Evolutionary conservation across 2,329 filamentous ascomycete species (phyloP), one percentile per base, ranked within the genome.

Genomic region (Colletotrichum siamense): DNA sequence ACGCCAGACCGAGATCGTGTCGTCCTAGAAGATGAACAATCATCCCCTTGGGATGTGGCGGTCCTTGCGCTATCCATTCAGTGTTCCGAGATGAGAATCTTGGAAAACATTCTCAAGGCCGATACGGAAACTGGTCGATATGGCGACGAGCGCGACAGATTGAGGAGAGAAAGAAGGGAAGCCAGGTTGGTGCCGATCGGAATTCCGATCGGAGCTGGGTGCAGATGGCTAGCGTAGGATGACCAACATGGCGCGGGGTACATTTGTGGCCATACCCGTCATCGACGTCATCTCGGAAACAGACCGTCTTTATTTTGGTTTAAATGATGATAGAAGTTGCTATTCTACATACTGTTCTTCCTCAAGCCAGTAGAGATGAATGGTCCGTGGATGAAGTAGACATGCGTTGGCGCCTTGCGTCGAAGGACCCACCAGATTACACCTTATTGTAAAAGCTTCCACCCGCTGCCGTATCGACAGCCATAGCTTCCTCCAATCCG

Each of bases 341-440:
- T 12, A 52, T 52, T 22, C 44, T 52, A 22, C 10, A 3, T 13
- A 13, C 3, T 1, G 13, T 49, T 0, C 1, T 49, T 2, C n/a
- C 44, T 52, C n/a, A 0, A 52, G n/a, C n/a, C 6, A 4, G 10
- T 13, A 49, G 44, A 52, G n/a, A 52, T 52, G 44, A 22, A 8
- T 4, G 6, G 44, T 3, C 10, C 22, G 10, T 52, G 3, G n/a
- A 22, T 13, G 44, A 13, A 52, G 44, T 1, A 13, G 2, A 7
- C 10, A 52, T 22, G 2, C n/a, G 6, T 6, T 8, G 16, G 44
- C 44, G 6, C n/a, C n/a, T 52, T 0, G 3, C 3, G 0, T n/a
- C 9, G 5, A 49, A 49, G 18, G 5, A n/a, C 18, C 9, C 0
- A 22, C 44, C 10, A 3, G 10, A 22, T 2, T 52, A 52, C 44